phyloP scores from a whole-genome alignment of 768 basidiomycete species.

The Cystobasidium tubakii region DNA sequence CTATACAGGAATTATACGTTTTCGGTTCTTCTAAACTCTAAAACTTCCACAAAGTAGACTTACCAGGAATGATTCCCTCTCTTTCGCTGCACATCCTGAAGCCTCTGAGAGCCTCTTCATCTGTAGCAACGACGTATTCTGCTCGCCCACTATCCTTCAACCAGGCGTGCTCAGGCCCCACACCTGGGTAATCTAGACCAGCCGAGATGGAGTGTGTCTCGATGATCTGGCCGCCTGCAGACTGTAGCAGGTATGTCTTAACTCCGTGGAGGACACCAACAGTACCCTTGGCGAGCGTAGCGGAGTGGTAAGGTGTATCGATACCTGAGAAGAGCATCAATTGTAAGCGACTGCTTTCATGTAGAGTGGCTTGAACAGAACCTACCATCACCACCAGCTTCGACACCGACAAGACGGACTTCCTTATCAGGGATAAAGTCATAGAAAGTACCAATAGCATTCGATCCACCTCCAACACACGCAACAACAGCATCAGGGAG shows the following conservation, averaged over 20 bases:
- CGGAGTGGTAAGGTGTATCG: slow-evolving; percentile 80
- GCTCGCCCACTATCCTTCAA: slow-evolving; percentile 89
- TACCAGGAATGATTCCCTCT: slow-evolving; percentile 95
- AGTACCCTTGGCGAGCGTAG: slow-evolving; percentile 81
- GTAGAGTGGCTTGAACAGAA: too few relatives aligned
- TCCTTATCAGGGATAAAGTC: slow-evolving; percentile 85
- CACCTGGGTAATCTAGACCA: slow-evolving; percentile 91
- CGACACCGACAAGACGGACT: slow-evolving; percentile 85
- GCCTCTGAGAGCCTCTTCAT: slow-evolving; percentile 85
- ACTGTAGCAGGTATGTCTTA: slow-evolving; percentile 88
- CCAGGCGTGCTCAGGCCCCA: slow-evolving; percentile 97
- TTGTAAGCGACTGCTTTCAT: too few relatives aligned
- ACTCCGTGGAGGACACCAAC: slow-evolving; percentile 96
- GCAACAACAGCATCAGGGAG: slow-evolving; percentile 91
- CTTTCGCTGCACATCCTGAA: slow-evolving; percentile 85
- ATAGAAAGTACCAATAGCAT: slow-evolving; percentile 92
- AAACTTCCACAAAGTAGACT: too few relatives aligned
- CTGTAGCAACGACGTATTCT: slow-evolving; percentile 86
- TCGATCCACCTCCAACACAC: slow-evolving; percentile 95
- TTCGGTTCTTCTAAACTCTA: too few relatives aligned
- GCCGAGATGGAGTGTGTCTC: slow-evolving; percentile 97
- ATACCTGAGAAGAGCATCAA: slow-evolving; percentile 53
- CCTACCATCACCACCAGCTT: slow-evolving; percentile 92
- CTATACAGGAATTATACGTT: too few relatives aligned
- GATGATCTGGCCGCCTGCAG: slow-evolving; percentile 79